Base-by-base conservation (phyloP, 176 grass and related monocot species). In the Musa beccarii region DNA sequence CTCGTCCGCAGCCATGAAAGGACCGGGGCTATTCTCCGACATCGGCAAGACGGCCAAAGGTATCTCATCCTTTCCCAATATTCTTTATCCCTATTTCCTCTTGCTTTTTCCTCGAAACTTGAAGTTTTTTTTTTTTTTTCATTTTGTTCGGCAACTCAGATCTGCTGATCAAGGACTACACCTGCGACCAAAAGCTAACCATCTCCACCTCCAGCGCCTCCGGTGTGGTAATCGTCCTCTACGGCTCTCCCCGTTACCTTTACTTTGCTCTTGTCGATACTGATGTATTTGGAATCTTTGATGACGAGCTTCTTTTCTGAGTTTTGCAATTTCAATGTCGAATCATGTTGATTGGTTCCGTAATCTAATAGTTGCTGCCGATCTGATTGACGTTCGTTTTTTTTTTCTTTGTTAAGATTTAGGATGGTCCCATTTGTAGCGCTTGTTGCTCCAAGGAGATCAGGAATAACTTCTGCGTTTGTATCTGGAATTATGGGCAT, bases 141-240 rank as follows among this genome's bases (percentile, higher is more conserved):
- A 1, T 43, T 57, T 59, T 29, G 8, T 73, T 88, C 67, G 79
- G 84, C 43, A 12, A 76, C 83, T 85, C 81, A 98, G 94, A 93
- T 98, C 90, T 98, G 59, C 86, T 98, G 71, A 91, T 83, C 29
- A 98, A 75, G 88, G 94, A 91, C 88, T 98, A 98, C 77, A 87
- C 73, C 73, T 89, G 88, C 77, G 90, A 98, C 82, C 90, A 98
- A 84, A 93, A 93, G 79, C 65, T 98, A 24, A 86, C 84, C 82
- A 26, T 98, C 10, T 89, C 86, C 54, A 89, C 84, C 79, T 71
- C 84, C 73, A 98, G 88, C 78, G 76, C 84, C 78, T 89, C 88
- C 53, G 94, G 94, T 76, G 80, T 98, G 94, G 94, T 98, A 89
- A 87, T 78, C 16, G 52, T 74, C 76, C 79, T 78, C 66, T 53